Evolutionary conservation across 2,329 filamentous ascomycete species (phyloP), one percentile per base, ranked within the genome.

Genomic region (Fusarium drepaniforme): DNA sequence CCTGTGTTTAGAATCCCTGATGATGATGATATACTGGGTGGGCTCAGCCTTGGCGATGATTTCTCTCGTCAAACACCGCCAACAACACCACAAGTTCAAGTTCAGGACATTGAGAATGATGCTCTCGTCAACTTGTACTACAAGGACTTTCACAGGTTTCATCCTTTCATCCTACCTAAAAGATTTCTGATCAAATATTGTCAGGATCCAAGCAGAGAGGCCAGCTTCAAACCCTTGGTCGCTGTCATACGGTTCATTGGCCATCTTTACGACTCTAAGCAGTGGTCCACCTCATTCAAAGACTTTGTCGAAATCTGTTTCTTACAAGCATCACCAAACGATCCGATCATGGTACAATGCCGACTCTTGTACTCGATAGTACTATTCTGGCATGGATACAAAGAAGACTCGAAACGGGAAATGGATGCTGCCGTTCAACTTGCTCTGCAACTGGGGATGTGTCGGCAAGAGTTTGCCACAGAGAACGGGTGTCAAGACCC

Each of bases 381-480:
- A 2, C 46, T 82, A 0, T 85, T 85, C 38, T 85, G 82, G 76
- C 68, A 78, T 9, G 78, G 79, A 12, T 69, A 80, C 1, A 78
- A 77, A 8, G 40, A 66, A 0, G 70, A 78, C 9, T 76, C 82
- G 0, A 75, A 80, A 11, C 23, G 40, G 0, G 70, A 84, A 35
- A 78, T 85, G 63, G 82, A 86, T 13, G 82, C 84, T 16, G 92
- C 92, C 0, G 87, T 90, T 13, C 84, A 88, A 5, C 74, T 93
- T 38, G 91, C 91, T 0, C 11, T 93, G 3, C 86, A 90, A 8
- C 80, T 94, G 3, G 88, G 90, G 2, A 87, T 94, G 85, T 86
- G 93, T 67, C 85, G 84, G 2, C 81, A 84, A 23, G 85, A 87
- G 0, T 94, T 89, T 76, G 88, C 91, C 1, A 70, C 82, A 2